These are phyloP conservation scores for Scheffersomyces segobiensis DNA, from an alignment of 1,139 yeast species.

Conservation along the genomic window DNA sequence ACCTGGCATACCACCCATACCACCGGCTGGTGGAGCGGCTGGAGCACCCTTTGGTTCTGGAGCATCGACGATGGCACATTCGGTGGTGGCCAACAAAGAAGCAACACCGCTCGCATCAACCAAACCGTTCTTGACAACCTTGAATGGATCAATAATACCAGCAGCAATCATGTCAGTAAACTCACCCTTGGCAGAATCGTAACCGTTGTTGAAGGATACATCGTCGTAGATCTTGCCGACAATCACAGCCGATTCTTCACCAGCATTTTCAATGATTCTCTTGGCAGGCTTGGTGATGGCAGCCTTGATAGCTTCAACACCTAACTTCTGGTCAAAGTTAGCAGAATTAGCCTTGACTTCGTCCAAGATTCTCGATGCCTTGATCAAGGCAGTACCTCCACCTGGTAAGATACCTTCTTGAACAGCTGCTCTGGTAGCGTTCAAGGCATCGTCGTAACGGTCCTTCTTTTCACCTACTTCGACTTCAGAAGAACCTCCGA, in stretches of 20 bases:
- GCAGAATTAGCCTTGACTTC: slow-evolving; percentile 65
- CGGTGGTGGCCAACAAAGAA: slow-evolving; percentile 95
- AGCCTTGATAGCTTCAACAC: slow-evolving; percentile 92
- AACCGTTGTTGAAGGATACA: slow-evolving; percentile 86
- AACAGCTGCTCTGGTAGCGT: slow-evolving; percentile 99
- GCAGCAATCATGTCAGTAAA: slow-evolving; percentile 95
- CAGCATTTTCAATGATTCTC: slow-evolving; percentile 96
- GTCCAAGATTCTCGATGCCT: slow-evolving; percentile 86
- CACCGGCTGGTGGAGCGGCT: slow-evolving; percentile 58
- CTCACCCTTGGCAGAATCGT: slow-evolving; percentile 91
- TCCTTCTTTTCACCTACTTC: slow-evolving; percentile 99
- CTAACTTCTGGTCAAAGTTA: slow-evolving; percentile 97
- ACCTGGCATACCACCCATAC: slow-evolving; percentile 43
- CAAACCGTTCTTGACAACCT: slow-evolving; percentile 96
- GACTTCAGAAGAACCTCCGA: slow-evolving; percentile 97
- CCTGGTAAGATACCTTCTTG: slow-evolving; percentile 99
- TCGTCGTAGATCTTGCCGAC: slow-evolving; percentile 95
- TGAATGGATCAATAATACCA: slow-evolving; percentile 99
- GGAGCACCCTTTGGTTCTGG: slow-evolving; percentile 86
- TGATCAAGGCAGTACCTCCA: slow-evolving; percentile 98
- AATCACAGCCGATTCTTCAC: slow-evolving; percentile 97
- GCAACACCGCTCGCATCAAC: slow-evolving; percentile 99
- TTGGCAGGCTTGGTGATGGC: slow-evolving; percentile 98
- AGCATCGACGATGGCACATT: slow-evolving; percentile 97
- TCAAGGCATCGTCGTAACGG: slow-evolving; percentile 98